Base-by-base conservation (phyloP, 345 rosid genomes). In the Syzygium aqueum region DNA sequence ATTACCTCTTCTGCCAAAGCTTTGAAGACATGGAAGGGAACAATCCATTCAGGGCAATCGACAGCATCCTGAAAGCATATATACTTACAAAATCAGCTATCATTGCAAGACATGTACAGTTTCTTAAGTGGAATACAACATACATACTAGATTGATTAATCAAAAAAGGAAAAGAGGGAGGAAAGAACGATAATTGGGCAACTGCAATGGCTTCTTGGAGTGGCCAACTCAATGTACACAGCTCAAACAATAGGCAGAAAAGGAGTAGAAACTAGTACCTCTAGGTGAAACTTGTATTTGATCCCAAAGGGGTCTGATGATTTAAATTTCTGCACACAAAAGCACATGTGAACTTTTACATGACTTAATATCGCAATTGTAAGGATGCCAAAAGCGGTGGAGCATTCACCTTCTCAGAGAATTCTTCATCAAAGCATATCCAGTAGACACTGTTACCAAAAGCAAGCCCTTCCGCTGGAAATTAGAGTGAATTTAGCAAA, bases 31-130 rank as follows among this genome's bases (percentile, higher is more conserved):
- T 97, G 92, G 88, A 97, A 95, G 84, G 98, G 99, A 77, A 97
- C 99, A 87, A 97, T 94, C 99, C 98, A 97, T 92, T 97, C 99
- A 84, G 99, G 99, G 88, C 99, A 95, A 89, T 95, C 99, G 7
- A 97, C 98, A 85, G 99, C 99, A 94, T 97, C 99, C 99, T 96
- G 91, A 88, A 91, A 85, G 59, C 87, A 67, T 63, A 86, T 89
- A 84, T 63, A 53, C 84, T 25, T 78, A 50, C 23, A 51, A 33
- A 46, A 84, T n/a, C 52, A 51, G 40, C 17, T 14, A 51, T 27
- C 53, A 51, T 84, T 49, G 53, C 85, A 25, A 84, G 40, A 53
- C 40, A 3, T 50, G 11, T 21, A 7, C 53, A 51, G 28, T 30
- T n/a, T 84, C 28, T 27, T 84, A 27, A 51, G 85, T 84, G 54